Conservation (phyloP, 2,329 filamentous ascomycete species). For the Monosporascus sp. region DNA sequence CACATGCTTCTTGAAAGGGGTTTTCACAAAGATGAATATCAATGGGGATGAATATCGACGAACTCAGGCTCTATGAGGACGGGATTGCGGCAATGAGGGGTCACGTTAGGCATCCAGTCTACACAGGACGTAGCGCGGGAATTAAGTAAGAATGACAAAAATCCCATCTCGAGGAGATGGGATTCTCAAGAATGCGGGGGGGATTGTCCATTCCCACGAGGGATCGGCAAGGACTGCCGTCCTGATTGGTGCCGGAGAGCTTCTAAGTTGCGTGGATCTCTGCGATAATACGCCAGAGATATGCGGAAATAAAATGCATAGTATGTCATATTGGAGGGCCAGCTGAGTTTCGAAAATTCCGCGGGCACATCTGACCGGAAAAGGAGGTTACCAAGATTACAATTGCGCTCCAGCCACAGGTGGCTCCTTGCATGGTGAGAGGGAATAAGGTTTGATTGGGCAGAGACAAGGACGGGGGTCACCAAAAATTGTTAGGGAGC, state of each 20-base stretch:
- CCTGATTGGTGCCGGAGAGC: too few relatives aligned
- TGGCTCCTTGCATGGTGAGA: background rate
- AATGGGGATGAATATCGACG: too few relatives aligned
- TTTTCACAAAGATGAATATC: too few relatives aligned
- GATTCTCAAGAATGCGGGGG: background rate
- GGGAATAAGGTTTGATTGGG: background rate
- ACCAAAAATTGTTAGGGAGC: slow-evolving; percentile 17
- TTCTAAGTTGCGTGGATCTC: too few relatives aligned
- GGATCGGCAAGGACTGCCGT: too few relatives aligned
- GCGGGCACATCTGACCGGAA: background rate
- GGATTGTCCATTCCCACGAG: too few relatives aligned
- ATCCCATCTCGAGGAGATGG: background rate
- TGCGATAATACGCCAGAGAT: background rate
- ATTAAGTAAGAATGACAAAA: background rate
- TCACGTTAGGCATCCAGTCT: too few relatives aligned
- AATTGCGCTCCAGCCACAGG: background rate
- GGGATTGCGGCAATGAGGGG: too few relatives aligned
- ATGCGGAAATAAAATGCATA: background rate
- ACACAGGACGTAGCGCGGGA: too few relatives aligned
- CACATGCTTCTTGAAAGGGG: too few relatives aligned
- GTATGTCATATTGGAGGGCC: background rate
- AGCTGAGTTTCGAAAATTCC: background rate
- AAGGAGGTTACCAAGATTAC: background rate
- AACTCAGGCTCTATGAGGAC: too few relatives aligned
- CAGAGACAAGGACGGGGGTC: background rate